Evolutionary conservation across 208 protist genomes (phyloP).

Genomic region (Acanthamoeba royreba): DNA sequence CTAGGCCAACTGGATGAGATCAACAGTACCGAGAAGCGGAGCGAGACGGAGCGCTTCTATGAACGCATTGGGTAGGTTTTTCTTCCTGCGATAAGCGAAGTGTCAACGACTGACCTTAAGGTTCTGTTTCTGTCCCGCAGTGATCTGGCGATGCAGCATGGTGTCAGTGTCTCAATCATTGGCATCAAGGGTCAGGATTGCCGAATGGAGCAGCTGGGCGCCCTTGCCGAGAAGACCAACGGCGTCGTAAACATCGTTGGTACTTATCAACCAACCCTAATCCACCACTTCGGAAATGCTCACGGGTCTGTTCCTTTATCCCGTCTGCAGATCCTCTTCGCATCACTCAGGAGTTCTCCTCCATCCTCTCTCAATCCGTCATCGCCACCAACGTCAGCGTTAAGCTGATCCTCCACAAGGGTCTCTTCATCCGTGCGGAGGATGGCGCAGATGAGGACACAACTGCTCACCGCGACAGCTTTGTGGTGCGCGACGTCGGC

Average conservation of each 20-base stretch:
- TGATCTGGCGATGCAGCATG: background rate
- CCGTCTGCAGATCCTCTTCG: background rate
- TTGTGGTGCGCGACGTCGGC: background rate
- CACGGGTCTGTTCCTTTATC: background rate
- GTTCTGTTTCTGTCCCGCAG: background rate
- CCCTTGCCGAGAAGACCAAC: constrained; percentile 34
- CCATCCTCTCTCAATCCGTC: constrained; percentile 37
- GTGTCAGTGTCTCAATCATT: constrained; percentile 19
- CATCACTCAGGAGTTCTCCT: background rate
- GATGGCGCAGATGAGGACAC: background rate
- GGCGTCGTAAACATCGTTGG: constrained; percentile 11
- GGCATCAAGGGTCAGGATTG: constrained; percentile 31
- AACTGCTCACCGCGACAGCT: too few species aligned
- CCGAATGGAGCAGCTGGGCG: constrained; percentile 7
- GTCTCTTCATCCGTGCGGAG: background rate
- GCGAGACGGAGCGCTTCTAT: background rate
- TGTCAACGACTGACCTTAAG: background rate
- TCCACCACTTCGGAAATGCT: background rate
- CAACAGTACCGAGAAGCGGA: background rate
- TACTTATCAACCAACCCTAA: background rate
- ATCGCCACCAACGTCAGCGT: constrained; percentile 8
- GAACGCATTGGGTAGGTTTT: background rate
- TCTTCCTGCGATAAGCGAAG: background rate
- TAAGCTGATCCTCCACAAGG: constrained; percentile 13
- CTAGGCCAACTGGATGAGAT: constrained; percentile 32